Conservation (phyloP, 768 basidiomycete species). For the Omphalotus guepiniiformis region DNA sequence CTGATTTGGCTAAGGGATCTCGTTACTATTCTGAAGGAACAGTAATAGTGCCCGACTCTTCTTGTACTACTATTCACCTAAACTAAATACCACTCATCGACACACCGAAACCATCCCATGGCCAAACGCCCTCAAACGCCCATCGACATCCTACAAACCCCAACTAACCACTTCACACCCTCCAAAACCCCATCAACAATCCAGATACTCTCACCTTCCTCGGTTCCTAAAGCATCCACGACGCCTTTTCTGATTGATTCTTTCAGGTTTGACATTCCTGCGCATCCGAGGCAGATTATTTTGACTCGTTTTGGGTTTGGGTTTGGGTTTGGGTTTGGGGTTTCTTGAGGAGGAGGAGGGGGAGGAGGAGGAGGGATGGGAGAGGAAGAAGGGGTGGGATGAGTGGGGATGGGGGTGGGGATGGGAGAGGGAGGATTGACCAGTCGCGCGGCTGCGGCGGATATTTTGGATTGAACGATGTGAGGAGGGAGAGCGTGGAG, state of each 20-base stretch:
- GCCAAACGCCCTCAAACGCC: no score
- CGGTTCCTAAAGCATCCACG: neutral
- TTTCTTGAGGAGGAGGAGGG: no score
- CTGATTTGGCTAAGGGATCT: no score
- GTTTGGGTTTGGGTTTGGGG: no score
- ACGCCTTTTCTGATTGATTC: constrained; percentile 4
- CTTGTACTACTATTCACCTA: no score
- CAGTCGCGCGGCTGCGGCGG: neutral
- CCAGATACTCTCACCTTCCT: neutral
- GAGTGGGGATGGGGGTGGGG: no score
- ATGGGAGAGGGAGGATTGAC: neutral
- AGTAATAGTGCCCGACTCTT: no score
- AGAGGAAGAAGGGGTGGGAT: neutral
- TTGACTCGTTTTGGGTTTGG: neutral
- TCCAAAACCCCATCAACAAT: constrained; percentile 7
- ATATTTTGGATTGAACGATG: neutral
- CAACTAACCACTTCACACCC: constrained; percentile 27
- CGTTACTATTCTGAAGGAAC: no score
- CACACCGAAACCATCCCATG: no score
- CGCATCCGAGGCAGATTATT: constrained; percentile 8
- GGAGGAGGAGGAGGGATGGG: no score
- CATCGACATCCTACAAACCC: neutral
- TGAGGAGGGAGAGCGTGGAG: constrained; percentile 1
- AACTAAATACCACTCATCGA: no score
- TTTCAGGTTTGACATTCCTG: constrained; percentile 7